Evolutionary conservation across 768 basidiomycete species (phyloP), one percentile per base, ranked within the genome.

Genomic region (Auriculariales sp.): DNA sequence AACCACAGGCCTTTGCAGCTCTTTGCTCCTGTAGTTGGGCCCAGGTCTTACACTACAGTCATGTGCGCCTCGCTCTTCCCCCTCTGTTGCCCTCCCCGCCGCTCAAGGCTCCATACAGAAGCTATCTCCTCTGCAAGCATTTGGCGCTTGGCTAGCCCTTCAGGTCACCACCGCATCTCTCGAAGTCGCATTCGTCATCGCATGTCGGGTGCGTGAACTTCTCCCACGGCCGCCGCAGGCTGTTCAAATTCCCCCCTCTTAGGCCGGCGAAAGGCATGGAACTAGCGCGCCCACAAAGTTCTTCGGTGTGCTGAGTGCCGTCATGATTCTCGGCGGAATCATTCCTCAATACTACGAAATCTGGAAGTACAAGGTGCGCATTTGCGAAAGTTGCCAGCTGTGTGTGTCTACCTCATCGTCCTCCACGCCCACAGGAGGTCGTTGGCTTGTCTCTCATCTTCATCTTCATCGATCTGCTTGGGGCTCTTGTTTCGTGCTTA

Each of bases 271-370:
- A 35, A 55, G 61, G 1, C 58, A 58, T 0, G 71, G 70, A 1
- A 66, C 68, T 15, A 28, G 57, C 4, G 62, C 63, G 1, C 64
- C 68, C 2, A 57, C 74, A n/a, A 64, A 67, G 12, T 71, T 79
- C 57, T 77, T 84, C 50, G 85, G 86, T 1, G 70, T 84, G 46
- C 56, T 82, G 29, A 66, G 73, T 27, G 72, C 79, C 0, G 66
- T 79, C 6, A 56, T 85, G 15, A 70, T 88, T 32, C 68, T 75
- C 11, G 58, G 71, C 4, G 73, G 66, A 0, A 59, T 35, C 28
- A 67, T 68, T 1, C 77, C 87, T 0, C 86, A 90, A 61, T 89
- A 81, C 57, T 77, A 71, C 61, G 83, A 88, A 58, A 88, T 90
- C 39, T 81, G 73, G 63, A 73, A 74, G 53, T 68, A 71, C 56